These are phyloP conservation scores for Penicillium paxilli DNA, from an alignment of 495 filamentous ascomycete genomes.

Conservation along the genomic window DNA sequence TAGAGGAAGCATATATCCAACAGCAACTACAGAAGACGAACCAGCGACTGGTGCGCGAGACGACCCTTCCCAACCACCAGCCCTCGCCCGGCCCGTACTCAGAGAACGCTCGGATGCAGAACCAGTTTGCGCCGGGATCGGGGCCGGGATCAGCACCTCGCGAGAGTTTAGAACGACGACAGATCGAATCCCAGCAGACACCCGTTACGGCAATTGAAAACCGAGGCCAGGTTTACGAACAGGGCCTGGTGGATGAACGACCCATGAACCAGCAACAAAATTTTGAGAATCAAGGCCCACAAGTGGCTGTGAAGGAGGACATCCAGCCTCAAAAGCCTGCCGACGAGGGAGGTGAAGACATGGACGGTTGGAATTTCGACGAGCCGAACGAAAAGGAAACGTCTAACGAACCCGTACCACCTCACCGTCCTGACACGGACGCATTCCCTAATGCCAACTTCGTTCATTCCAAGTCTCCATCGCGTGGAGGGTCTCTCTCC, in stretches of 20 bases:
- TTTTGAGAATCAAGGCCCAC: conserved; percentile 55
- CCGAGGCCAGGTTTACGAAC: conserved; percentile 38
- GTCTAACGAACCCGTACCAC: conserved; percentile 52
- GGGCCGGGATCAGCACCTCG: conserved; percentile 21
- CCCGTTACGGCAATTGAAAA: conserved; percentile 39
- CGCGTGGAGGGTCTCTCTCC: conserved; percentile 60
- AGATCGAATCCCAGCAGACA: conserved; percentile 37
- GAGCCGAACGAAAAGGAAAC: conserved; percentile 52
- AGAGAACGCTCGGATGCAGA: conserved; percentile 42
- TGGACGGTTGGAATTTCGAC: conserved; percentile 91
- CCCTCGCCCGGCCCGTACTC: conserved; percentile 42
- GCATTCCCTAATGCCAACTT: conserved; percentile 82
- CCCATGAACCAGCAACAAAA: conserved; percentile 56
- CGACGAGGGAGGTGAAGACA: conserved; percentile 52
- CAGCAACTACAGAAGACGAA: conserved; percentile 48
- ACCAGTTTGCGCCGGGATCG: conserved; percentile 27
- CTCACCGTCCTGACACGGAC: conserved; percentile 76
- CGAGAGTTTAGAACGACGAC: conserved; percentile 37
- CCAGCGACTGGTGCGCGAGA: conserved; percentile 46
- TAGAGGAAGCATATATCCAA: conserved; percentile 53
- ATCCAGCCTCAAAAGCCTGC: conserved; percentile 21
- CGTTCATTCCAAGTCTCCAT: conserved; percentile 73
- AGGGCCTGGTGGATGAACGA: conserved; percentile 52
- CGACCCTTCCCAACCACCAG: conserved; percentile 48
- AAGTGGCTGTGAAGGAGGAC: conserved; percentile 42